Evolutionary conservation across 805 yeast species (phyloP), one percentile per base, ranked within the genome.

Genomic region (Candida namnaoensis): DNA sequence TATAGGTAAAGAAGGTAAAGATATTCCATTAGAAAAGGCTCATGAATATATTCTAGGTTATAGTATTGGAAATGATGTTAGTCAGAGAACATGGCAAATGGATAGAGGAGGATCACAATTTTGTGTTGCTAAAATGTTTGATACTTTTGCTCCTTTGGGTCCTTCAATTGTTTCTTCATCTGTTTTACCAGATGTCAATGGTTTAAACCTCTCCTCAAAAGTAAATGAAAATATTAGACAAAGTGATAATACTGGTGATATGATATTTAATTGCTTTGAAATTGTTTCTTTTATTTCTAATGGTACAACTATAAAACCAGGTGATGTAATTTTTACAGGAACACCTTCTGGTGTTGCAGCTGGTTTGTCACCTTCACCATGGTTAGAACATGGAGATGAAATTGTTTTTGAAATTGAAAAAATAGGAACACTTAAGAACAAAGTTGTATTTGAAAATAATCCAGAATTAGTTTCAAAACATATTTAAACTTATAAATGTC

Each of bases 1-100:
- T 8, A 76, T 76, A 44, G 81, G 81, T 25, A 69, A 66, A 50
- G 47, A 57, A n/a, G 72, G 74, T 35, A 61, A 57, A 43, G 61
- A 72, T 45, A 73, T 76, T 15, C 39, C 62, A 15, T 61, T 52
- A 15, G 65, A 57, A 15, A 60, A 71, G 14, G 80, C 79, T 5
- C 53, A 66, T 38, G 60, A 65, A 37, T 63, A 73, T 44, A 70
- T 76, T 4, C 53, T 73, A 15, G 82, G 82, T 8, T 76, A 72
- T 53, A 52, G 76, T 3, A 68, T 69, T 19, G 80, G 80, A 5
- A 72, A 76, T 53, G 82, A 76, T 51, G 72, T 76, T 10, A 71
- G 78, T 11, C 77, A 74, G 48, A 61, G 81, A 42, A 67, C 66
- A n/a, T 74, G 80, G 80, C 80, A 76, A 51, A 60, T 65, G 38